Base-by-base conservation (phyloP, 441 rosid species). In the Erysimum pusillum region DNA sequence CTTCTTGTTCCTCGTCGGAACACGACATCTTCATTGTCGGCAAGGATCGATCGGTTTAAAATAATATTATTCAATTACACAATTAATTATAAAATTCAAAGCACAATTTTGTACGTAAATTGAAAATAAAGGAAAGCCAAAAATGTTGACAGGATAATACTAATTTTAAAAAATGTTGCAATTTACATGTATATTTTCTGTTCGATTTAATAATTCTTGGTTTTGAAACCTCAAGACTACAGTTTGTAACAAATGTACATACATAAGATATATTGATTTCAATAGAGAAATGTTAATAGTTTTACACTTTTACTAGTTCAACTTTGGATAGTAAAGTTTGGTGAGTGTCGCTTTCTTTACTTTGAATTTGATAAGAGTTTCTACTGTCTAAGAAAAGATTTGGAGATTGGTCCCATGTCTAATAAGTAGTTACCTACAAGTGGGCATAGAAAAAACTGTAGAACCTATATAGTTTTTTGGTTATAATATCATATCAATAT, bases 1-100 rank as follows among this genome's bases (percentile, higher is more conserved):
- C 90, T 49, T 90, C 97, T 25, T 81, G 82, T 62, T 87, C 96
- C 53, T 91, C 97, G 1, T 88, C 99, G 1, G 94, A 91, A 44
- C 69, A 68, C n/a, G 84, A 85, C 39, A 82, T 76, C 52, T 79
- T 74, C 69, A 79, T 79, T 85, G 76, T 74, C 72, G 87, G 80
- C 41, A 83, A 68, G 4, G 86, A 85, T 69, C 84, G 89, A 11
- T 90, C 90, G 25, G 92, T 85, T 87, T 77, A 6, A 58, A 61
- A n/a, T n/a, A n/a, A 65, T 8, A 52, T 35, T 15, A 35, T 62
- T 51, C 38, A 45, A 61, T 53, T 63, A 74, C 41, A 49, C 28
- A 44, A n/a, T 31, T 54, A 42, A 48, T 71, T 58, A 76, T 76
- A 25, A 11, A 64, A 32, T 34, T n/a, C 14, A 49, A 44, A 34